Evolutionary conservation across 2,329 filamentous ascomycete genomes (phyloP).

Genomic region (Amylocarpus encephaloides): DNA sequence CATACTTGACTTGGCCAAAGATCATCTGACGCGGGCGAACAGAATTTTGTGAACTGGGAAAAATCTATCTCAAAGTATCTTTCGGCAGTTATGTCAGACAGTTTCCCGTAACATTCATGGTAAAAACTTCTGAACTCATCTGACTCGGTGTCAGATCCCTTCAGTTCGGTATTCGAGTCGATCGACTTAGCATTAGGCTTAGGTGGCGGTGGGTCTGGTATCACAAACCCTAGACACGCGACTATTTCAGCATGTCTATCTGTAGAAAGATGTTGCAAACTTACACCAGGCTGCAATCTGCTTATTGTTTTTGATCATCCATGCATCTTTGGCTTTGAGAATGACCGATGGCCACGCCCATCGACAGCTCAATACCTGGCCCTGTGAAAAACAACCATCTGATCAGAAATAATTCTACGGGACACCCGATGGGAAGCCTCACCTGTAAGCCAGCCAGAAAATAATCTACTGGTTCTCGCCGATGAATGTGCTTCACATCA

Average conservation of each 20-base stretch:
- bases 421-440: not conserved
- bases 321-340: constrained; percentile 21
- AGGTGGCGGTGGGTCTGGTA: too few species aligned
- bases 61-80: constrained; percentile 18
- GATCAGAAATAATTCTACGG: not conserved
- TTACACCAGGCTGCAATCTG: constrained; percentile 11
- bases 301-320: constrained; percentile 16
- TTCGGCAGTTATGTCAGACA: constrained; percentile 2
- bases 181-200: too few species aligned
- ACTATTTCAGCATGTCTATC: too few species aligned
- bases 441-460: constrained; percentile 6
- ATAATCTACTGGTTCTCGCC: not conserved
- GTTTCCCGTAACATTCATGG: not conserved
- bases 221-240: not conserved
- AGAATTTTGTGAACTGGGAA: constrained; percentile 10
- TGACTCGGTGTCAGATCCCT: not conserved
- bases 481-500: not conserved
- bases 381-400: constrained; percentile 8
- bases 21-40: not conserved
- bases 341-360: constrained; percentile 25
- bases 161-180: not conserved
- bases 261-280: not conserved
- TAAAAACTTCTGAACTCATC: not conserved
- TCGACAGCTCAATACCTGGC: constrained; percentile 23
- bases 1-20: not conserved